phyloP scores from a whole-genome alignment of 805 yeast species.

The Zygosaccharomyces lentus region DNA sequence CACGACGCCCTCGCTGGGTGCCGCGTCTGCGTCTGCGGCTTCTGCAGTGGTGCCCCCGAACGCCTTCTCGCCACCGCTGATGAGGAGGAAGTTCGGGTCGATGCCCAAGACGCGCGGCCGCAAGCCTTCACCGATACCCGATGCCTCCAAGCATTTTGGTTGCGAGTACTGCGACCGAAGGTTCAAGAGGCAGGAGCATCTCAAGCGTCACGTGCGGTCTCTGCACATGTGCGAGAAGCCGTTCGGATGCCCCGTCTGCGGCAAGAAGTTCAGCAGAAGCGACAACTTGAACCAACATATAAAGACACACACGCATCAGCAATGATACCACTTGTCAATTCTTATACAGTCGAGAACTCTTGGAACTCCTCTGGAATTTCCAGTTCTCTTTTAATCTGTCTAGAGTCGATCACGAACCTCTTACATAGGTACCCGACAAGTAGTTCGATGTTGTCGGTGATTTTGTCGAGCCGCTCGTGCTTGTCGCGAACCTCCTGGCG shows the following conservation, averaged over 20 bases:
- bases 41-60: slow-evolving; percentile 1
- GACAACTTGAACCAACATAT: slow-evolving; percentile 66
- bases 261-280: slow-evolving; percentile 59
- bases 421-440: slow-evolving; percentile 37
- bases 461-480: slow-evolving; percentile 12
- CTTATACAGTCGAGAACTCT: slow-evolving; percentile 3
- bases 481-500: slow-evolving; percentile 9
- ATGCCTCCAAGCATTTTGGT: slow-evolving; percentile 51
- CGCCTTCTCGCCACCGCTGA: slow-evolving; percentile 7
- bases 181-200: slow-evolving; percentile 72
- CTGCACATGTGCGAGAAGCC: slow-evolving; percentile 73
- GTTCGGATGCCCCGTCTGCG: slow-evolving; percentile 55
- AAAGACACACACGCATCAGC: slow-evolving; percentile 45
- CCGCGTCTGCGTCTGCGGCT: slow-evolving; percentile 5
- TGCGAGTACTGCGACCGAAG: slow-evolving; percentile 62
- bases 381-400: slow-evolving; percentile 37
- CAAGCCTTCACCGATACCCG: slow-evolving; percentile 58
- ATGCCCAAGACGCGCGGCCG: slow-evolving; percentile 54
- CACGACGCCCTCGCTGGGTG: background rate
- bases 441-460: slow-evolving; percentile 42
- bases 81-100: slow-evolving; percentile 19
- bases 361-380: slow-evolving; percentile 38
- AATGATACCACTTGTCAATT: slow-evolving; percentile 8
- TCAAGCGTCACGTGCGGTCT: slow-evolving; percentile 69
- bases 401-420: slow-evolving; percentile 30